Percentiles rank a stretch among this genome's conserved stretches.
Evolutionary conservation across 257 asterid genomes (phyloP).

Genomic region (Jacaranda copaia): DNA sequence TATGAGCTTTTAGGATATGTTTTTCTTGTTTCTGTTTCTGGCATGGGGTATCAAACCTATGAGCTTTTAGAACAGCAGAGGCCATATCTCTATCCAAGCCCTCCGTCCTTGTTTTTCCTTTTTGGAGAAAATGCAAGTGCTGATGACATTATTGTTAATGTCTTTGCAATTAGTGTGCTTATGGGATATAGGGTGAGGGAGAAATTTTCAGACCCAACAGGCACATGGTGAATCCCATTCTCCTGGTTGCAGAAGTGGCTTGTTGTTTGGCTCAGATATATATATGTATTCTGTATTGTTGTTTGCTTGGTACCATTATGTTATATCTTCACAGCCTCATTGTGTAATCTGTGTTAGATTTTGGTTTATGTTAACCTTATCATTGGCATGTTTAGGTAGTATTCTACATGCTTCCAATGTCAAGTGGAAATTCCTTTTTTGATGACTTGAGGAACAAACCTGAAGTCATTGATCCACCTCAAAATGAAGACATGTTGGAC

Average conservation of each 20-base stretch:
- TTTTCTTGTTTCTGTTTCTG: too few relatives aligned
- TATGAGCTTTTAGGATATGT: too few relatives aligned
- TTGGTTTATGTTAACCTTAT: background rate
- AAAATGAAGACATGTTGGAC: constrained; percentile 47
- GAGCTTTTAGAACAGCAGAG: background rate
- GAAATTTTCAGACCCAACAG: background rate
- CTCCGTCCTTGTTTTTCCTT: constrained; percentile 5
- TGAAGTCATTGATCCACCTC: constrained; percentile 55
- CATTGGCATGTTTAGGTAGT: constrained; percentile 33
- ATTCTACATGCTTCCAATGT: constrained; percentile 39
- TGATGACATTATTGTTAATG: background rate
- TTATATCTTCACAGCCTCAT: background rate
- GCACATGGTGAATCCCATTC: background rate
- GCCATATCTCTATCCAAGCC: background rate
- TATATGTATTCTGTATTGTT: background rate
- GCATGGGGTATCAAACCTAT: too few relatives aligned
- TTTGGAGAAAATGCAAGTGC: background rate
- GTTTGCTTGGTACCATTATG: background rate
- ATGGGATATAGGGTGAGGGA: background rate
- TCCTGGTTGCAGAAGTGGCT: constrained; percentile 8
- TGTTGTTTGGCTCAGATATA: background rate
- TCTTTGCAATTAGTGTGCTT: background rate
- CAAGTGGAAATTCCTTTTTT: constrained; percentile 48
- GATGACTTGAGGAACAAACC: constrained; percentile 46
- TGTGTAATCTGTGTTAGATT: background rate